These are phyloP conservation scores for Rhizopus stolonifer DNA, from an alignment of 371 early-diverging fungal genomes.

Conservation along the genomic window DNA sequence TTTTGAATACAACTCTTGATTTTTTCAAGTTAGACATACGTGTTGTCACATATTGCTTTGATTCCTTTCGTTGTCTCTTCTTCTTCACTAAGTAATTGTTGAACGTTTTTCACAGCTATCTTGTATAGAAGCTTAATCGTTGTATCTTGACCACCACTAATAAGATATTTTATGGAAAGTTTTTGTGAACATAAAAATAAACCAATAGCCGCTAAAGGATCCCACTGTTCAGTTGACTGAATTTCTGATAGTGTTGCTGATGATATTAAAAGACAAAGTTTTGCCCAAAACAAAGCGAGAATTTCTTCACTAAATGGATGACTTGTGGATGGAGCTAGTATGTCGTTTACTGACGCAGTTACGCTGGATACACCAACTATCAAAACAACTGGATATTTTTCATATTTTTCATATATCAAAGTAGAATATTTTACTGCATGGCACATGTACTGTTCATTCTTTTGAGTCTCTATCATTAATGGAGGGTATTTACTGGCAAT, in stretches of 20 bases:
- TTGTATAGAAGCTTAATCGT: constrained; percentile 6
- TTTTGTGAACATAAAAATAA: constrained; percentile 6
- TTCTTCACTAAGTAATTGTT: constrained; percentile 14
- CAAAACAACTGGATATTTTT: constrained; percentile 1
- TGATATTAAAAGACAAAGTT: constrained; percentile 9
- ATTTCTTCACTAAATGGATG: constrained; percentile 9
- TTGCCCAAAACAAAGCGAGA: constrained; percentile 15
- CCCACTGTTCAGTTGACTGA: neutral
- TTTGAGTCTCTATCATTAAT: constrained; percentile 4
- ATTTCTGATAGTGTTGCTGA: constrained; percentile 6
- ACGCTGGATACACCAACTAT: constrained; percentile 15
- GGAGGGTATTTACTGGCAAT: constrained; percentile 5
- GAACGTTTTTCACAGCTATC: constrained; percentile 8
- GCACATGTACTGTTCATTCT: constrained; percentile 1
- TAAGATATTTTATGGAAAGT: constrained; percentile 2
- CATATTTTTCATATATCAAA: constrained; percentile 5
- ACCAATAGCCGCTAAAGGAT: constrained; percentile 2
- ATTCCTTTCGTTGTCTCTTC: constrained; percentile 9
- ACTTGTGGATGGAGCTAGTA: constrained; percentile 7
- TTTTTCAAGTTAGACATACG: constrained; percentile 13
- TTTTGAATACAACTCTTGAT: constrained; percentile 15
- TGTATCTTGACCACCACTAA: neutral
- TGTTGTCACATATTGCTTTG: constrained; percentile 13
- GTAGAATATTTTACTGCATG: constrained; percentile 5
- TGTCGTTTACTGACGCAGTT: constrained; percentile 3